phyloP scores from a whole-genome alignment of 2,329 filamentous ascomycete species.

The Drechslerella dactyloides region DNA sequence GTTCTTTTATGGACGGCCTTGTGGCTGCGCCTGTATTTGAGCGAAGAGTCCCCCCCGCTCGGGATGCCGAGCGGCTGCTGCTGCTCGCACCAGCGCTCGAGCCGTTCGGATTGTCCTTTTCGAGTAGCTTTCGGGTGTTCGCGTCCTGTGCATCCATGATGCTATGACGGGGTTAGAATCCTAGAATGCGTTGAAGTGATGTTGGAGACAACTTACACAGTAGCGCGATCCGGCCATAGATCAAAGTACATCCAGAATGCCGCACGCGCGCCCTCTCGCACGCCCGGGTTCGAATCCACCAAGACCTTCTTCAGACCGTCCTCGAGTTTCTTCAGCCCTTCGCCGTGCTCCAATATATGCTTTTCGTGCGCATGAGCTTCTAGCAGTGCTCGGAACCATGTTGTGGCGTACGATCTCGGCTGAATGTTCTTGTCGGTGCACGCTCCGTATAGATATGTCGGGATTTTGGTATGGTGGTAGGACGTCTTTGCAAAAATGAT shows the following conservation, averaged over 20 bases:
- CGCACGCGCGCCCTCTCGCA: constrained; percentile 81
- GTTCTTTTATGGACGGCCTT: constrained; percentile 76
- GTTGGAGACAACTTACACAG: constrained; percentile 64
- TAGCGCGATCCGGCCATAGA: constrained; percentile 78
- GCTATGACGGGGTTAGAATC: constrained; percentile 52
- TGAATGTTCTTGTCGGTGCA: constrained; percentile 93
- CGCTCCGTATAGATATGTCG: constrained; percentile 83
- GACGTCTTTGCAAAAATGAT: constrained; percentile 78
- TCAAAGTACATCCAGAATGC: constrained; percentile 84
- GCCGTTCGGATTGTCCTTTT: constrained; percentile 81
- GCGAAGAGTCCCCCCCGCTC: constrained; percentile 12
- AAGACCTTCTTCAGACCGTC: constrained; percentile 89
- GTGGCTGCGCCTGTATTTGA: constrained; percentile 63
- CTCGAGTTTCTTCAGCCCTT: constrained; percentile 80
- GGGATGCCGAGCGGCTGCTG: constrained; percentile 10
- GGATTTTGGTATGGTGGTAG: constrained; percentile 73
- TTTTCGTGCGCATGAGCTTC: constrained; percentile 80
- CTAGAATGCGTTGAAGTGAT: constrained; percentile 5
- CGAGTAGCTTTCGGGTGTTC: constrained; percentile 78
- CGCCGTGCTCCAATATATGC: constrained; percentile 79
- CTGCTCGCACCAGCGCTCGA: constrained; percentile 48
- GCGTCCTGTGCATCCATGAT: constrained; percentile 80
- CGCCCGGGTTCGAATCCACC: constrained; percentile 85
- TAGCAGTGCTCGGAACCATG: constrained; percentile 84
- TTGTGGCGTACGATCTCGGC: constrained; percentile 76